Evolutionary conservation across 2,329 filamentous ascomycete genomes (phyloP).

Genomic region (Aspergillus fructus): DNA sequence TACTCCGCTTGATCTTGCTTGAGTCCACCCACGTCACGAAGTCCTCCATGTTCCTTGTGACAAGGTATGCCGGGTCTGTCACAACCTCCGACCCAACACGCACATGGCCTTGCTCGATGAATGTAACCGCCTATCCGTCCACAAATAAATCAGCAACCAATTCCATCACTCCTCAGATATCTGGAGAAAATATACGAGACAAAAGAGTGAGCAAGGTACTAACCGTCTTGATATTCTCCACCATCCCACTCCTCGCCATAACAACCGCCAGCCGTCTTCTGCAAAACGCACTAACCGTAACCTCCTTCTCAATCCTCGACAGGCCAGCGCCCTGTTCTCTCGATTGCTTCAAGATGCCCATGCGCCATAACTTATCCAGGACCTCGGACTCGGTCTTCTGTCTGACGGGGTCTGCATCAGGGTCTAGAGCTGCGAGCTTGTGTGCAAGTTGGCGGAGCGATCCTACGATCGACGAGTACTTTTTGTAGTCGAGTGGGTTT

Average conservation of each 20-base stretch:
- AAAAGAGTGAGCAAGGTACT: conserved; percentile 9
- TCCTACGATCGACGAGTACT: conserved; percentile 67
- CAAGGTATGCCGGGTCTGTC: conserved; percentile 84
- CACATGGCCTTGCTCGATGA: conserved; percentile 93
- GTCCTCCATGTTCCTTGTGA: conserved; percentile 88
- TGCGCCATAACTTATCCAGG: conserved; percentile 87
- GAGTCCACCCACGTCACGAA: conserved; percentile 95
- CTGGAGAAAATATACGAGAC: conserved; percentile 1
- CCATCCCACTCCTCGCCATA: conserved; percentile 89
- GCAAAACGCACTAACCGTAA: conserved; percentile 87
- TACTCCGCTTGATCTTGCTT: conserved; percentile 95
- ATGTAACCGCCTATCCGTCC: conserved; percentile 54
- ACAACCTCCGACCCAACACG: conserved; percentile 86
- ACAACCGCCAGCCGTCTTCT: conserved; percentile 80
- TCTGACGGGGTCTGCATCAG: conserved; percentile 73
- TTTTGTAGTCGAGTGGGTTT: conserved; percentile 80
- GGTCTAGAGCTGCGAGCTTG: conserved; percentile 75
- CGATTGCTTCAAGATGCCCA: conserved; percentile 76
- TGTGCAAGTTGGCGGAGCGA: conserved; percentile 89
- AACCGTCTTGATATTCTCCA: conserved; percentile 81
- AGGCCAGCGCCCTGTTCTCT: conserved; percentile 73
- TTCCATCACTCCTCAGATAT: neutral
- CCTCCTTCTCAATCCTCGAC: conserved; percentile 74
- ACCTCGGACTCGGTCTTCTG: conserved; percentile 82
- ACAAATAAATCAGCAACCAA: conserved; percentile 11